Evolutionary conservation across 2,329 filamentous ascomycete genomes (phyloP).

Genomic region (Aspergillus floridensis): DNA sequence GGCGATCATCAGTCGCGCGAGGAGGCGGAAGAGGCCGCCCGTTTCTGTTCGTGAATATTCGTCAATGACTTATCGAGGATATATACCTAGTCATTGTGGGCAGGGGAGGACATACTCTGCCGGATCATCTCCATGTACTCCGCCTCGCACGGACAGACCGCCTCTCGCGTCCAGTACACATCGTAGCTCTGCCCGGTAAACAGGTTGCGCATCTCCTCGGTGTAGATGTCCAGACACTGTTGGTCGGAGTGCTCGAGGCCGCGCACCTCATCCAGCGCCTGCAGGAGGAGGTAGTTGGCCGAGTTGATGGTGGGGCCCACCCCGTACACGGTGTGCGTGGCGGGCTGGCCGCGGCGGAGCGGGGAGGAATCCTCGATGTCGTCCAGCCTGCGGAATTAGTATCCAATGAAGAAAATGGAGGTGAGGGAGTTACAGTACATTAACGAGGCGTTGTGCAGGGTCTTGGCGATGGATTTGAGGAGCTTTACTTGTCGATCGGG

Average conservation of each 20-base stretch:
- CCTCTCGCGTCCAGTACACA: slow-evolving; percentile 39
- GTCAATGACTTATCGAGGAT: neutral
- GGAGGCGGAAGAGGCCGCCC: slow-evolving; percentile 40
- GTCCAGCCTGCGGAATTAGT: slow-evolving; percentile 32
- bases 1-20: slow-evolving; percentile 37
- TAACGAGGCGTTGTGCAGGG: slow-evolving; percentile 42
- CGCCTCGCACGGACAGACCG: slow-evolving; percentile 36
- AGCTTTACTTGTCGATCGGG: slow-evolving; percentile 31
- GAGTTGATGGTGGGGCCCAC: slow-evolving; percentile 47
- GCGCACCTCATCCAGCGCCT: slow-evolving; percentile 34
- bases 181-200: slow-evolving; percentile 44
- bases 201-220: slow-evolving; percentile 38
- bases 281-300: slow-evolving; percentile 46
- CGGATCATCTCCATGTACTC: slow-evolving; percentile 44
- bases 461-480: slow-evolving; percentile 35
- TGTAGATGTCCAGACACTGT: slow-evolving; percentile 34
- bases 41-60: slow-evolving; percentile 24
- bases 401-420: neutral
- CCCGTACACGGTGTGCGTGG: slow-evolving; percentile 46
- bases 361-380: slow-evolving; percentile 46
- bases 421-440: slow-evolving; percentile 21
- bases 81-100: neutral
- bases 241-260: slow-evolving; percentile 27
- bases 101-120: slow-evolving; percentile 22
- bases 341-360: slow-evolving; percentile 43